Base-by-base conservation (phyloP, 2,329 filamentous ascomycete genomes). In the Colletotrichum australisinense region DNA sequence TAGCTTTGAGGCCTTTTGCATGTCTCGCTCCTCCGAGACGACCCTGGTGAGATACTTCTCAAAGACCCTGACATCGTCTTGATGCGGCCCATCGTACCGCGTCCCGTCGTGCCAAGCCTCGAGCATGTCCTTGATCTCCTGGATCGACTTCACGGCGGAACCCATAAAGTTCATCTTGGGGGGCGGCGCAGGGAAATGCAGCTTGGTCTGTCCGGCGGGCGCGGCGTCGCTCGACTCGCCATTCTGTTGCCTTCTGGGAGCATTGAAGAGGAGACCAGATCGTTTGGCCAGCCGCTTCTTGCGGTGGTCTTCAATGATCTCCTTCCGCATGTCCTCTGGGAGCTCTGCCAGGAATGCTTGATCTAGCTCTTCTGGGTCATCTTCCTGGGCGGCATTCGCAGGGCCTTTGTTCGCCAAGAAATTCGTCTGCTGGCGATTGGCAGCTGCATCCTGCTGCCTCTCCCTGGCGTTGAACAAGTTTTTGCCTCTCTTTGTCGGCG, bases 291-390 rank as follows among this genome's bases (percentile, higher is more conserved):
- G 85, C n/a, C 87, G 90, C 12, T 88, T 88, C 24, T 88, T 89
- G 42, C 87, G 88, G 78, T 95, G 92, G 77, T 97, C 94, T 24
- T 90, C 91, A 2, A 98, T 82, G 7, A 98, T 88, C 82, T 98
- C 95, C 19, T 84, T 86, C 14, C 94, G 91, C 59, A 97, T 89
- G 59, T 97, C 94, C 76, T 93, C 92, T 0, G 96, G 96, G 1
- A 98, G 86, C 19, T 95, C 95, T 1, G 93, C 91, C 3, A 98
- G 90, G 78, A 98, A 95, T 0, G 92, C 91, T 0, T 89, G 86
- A 71, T 94, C 93, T 3, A 94, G 82, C 55, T 89, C 86, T 60
- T 87, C 86, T 1, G 85, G 74, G 6, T 82, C 82, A 7, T 86
- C 79, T 1, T 78, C 76, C 16, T 71, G 74, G 0, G 76, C 75